Evolutionary conservation across 2,329 filamentous ascomycete species (phyloP), one percentile per base, ranked within the genome.

Genomic region (Pyrenophora tritici-repentis): DNA sequence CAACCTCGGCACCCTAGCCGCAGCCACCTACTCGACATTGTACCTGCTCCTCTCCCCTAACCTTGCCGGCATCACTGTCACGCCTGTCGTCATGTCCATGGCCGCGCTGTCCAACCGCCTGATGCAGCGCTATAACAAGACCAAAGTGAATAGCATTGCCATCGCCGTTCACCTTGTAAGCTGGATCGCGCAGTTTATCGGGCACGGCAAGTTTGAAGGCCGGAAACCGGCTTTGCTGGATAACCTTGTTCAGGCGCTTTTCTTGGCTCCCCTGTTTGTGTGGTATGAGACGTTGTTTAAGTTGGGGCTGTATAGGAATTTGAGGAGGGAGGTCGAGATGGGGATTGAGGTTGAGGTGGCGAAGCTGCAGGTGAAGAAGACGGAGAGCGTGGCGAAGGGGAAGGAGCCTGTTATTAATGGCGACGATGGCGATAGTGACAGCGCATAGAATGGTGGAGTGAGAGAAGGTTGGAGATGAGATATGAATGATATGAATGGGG

Each of bases 201-300:
- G 94, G 14, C 94, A 99, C 68, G 92, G 91, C 24, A 85, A 83
- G 44, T 97, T 89, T 62, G 94, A 97, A 75, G 86, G 89, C 6
- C 83, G 93, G 46, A 90, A 91, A 5, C 93, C 93, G 4, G 93
- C 92, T 10, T 76, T 97, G 62, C 76, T 97, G 48, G 92, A 97
- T 75, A 97, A 96, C 68, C 75, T 97, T 36, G 81, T 94, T 43
- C 94, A 97, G 76, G 92, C 94, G 33, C 74, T 97, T 59, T 92
- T 97, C 67, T 79, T 97, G 31, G 94, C 93, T 1, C 94, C 94
- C 22, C 85, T 99, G 67, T 99, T 97, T 66, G 93, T 97, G 49
- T 97, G 94, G 90, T 88, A 97, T 63, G 92, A 97, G 78, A 75
- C 93, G 9, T 79, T 97, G 37, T 97, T 97, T 78, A 86, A 82